Base-by-base conservation (phyloP, 192 early-diverging fungal species). In the Linnemannia hyalina region DNA sequence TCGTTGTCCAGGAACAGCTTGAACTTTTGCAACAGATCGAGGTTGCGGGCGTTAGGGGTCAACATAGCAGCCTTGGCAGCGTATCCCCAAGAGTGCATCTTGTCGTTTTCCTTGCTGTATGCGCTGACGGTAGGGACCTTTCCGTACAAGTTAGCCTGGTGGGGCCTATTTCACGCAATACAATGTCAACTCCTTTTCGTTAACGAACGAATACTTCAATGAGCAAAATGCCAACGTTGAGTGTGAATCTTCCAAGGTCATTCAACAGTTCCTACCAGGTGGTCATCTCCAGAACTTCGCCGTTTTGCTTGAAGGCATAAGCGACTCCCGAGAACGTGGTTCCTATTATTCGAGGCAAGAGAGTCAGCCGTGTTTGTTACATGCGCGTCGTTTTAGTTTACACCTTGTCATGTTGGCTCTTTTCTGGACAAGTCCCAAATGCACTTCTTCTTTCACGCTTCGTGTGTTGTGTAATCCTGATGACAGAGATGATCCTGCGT, bases 81-180 rank as follows among this genome's bases (percentile, higher is more conserved):
- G 73, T 90, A 84, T 54, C 90, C 90, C 90, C 90, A 91, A 26
- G 87, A 88, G n/a, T 83, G 78, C 68, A 91, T 9, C 40, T 46
- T 78, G 35, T 87, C 63, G 1, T 82, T 87, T 22, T 83, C 80
- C 73, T 87, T 85, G 75, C 78, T 82, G 71, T 90, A 90, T 32
- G 84, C 73, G 38, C 76, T 74, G 35, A 89, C 49, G 11, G 83
- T 90, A 5, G 90, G 90, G 8, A 83, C 80, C 81, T 91, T 91
- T 75, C 89, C 89, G 63, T 90, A 91, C 60, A 88, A 74, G 36
- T 85, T 85, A 22, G 81, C 83, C 20, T 82, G 81, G 36, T 88
- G 84, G 7, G 85, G 82, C 57, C 89, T 88, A 86, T 74, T 40
- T 23, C 0, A 23, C 16, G 22, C 1, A 20, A 40, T 23, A 23